phyloP scores from a whole-genome alignment of 208 protist species.

The Phytomonas sp. region DNA sequence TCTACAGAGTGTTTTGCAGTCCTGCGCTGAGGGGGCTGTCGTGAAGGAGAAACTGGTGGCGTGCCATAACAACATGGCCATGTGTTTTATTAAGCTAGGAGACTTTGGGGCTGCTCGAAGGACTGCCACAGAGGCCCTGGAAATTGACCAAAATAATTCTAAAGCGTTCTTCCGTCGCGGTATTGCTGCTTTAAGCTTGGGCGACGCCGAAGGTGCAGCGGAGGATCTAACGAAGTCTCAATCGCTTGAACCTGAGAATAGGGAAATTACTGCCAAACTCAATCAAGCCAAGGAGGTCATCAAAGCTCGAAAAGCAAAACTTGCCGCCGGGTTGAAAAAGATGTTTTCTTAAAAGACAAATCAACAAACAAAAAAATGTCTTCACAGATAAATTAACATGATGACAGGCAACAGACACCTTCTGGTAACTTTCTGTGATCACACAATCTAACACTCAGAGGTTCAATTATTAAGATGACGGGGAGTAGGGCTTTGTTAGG shows the following conservation, averaged over 20 bases:
- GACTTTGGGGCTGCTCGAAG: conserved; percentile 42
- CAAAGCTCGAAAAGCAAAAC: conserved; percentile 72
- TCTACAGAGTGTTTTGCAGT: conserved; percentile 32
- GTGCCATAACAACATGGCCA: conserved; percentile 82
- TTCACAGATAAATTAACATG: not conserved
- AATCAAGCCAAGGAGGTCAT: conserved; percentile 65
- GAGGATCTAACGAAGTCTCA: conserved; percentile 55
- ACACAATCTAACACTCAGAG: not conserved
- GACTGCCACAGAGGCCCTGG: conserved; percentile 48
- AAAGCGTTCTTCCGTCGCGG: conserved; percentile 86
- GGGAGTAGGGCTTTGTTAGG: not conserved
- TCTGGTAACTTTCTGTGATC: not conserved
- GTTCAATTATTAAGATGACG: not conserved
- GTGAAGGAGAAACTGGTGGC: conserved; percentile 66
- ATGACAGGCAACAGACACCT: not conserved
- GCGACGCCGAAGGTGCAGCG: conserved; percentile 60
- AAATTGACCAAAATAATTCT: conserved; percentile 64
- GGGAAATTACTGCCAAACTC: conserved; percentile 57
- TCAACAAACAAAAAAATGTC: not conserved
- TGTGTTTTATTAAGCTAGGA: conserved; percentile 62
- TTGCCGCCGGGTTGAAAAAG: conserved; percentile 74
- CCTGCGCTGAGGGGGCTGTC: conserved; percentile 28
- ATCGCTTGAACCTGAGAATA: conserved; percentile 58
- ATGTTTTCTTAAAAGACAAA: conserved; percentile 60
- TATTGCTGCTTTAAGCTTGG: conserved; percentile 38